Evolutionary conservation across 352 stramenopile genomes (phyloP).

Genomic region (Aphanomyces cochlioides): DNA sequence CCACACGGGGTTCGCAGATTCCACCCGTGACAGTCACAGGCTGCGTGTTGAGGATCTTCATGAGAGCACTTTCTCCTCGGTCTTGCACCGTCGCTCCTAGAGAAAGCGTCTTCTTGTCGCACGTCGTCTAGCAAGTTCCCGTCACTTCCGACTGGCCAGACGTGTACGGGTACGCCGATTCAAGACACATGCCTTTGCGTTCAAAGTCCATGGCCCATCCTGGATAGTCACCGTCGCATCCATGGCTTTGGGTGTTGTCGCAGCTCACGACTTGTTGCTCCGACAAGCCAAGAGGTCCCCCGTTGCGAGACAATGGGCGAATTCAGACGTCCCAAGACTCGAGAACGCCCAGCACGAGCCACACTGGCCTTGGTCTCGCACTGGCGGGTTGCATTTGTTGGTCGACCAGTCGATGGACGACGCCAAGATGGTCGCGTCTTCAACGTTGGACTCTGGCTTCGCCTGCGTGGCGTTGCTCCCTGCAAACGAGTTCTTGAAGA

Average conservation of each 20-base stretch:
- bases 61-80: slow-evolving; percentile 79
- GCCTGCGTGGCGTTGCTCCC: not conserved
- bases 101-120: not conserved
- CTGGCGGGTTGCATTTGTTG: not conserved
- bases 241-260: slow-evolving; percentile 34
- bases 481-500: not conserved
- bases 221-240: slow-evolving; percentile 2
- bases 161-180: not conserved
- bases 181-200: not conserved
- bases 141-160: not conserved
- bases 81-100: slow-evolving; percentile 40
- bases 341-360: slow-evolving; percentile 93
- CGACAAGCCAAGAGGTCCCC: slow-evolving; percentile 68
- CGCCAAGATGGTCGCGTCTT: not conserved
- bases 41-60: slow-evolving; percentile 87
- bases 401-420: not conserved
- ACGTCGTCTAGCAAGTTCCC: not conserved
- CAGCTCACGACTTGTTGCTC: slow-evolving; percentile 92
- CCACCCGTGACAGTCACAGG: slow-evolving; percentile 93
- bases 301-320: slow-evolving; percentile 77
- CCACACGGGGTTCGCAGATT: slow-evolving; percentile 90
- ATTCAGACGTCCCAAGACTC: slow-evolving; percentile 87
- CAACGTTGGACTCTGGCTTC: not conserved
- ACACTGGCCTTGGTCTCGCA: slow-evolving; percentile 90
- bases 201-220: slow-evolving; percentile 8